Evolutionary conservation across 1,284 basidiomycete species (phyloP).

Genomic region (Coniophora puteana): DNA sequence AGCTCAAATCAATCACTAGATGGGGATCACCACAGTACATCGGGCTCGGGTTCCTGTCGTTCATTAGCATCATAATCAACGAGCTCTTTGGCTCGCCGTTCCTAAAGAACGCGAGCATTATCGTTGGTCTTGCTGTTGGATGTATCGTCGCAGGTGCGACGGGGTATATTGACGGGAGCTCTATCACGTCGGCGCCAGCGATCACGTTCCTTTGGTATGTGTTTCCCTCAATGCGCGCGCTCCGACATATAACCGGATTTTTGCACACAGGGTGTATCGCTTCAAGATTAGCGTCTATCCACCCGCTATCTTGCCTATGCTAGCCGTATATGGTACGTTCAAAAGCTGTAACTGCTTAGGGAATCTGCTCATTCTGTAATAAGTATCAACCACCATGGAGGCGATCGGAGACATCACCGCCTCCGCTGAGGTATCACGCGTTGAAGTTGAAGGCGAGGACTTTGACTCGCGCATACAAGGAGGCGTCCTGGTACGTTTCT

Average conservation of each 20-base stretch:
- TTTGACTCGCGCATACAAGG: slow-evolving; percentile 83
- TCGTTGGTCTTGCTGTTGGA: slow-evolving; percentile 71
- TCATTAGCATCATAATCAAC: slow-evolving; percentile 71
- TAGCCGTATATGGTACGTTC: slow-evolving; percentile 70
- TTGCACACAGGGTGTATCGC: slow-evolving; percentile 57
- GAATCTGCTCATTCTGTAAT: not conserved
- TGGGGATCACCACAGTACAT: slow-evolving; percentile 84
- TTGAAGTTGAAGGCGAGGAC: slow-evolving; percentile 62
- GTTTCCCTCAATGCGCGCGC: too few species aligned
- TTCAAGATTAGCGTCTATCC: slow-evolving; percentile 81
- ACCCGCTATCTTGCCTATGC: slow-evolving; percentile 79
- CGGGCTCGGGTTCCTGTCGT: slow-evolving; percentile 82
- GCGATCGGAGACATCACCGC: slow-evolving; percentile 87
- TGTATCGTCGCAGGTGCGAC: slow-evolving; percentile 76
- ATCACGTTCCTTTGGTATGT: slow-evolving; percentile 76
- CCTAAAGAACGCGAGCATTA: slow-evolving; percentile 75
- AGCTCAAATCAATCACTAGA: slow-evolving; percentile 25
- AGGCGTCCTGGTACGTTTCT: slow-evolving; percentile 64
- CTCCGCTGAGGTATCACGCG: slow-evolving; percentile 75
- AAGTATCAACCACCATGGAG: slow-evolving; percentile 76
- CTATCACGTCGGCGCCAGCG: slow-evolving; percentile 61
- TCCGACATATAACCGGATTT: not conserved
- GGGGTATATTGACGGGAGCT: slow-evolving; percentile 67
- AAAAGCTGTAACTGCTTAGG: not conserved
- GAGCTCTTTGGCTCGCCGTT: slow-evolving; percentile 83